These are phyloP conservation scores for Sanghuangporus weigelae DNA, from an alignment of 1,284 basidiomycete genomes.

Conservation along the genomic window DNA sequence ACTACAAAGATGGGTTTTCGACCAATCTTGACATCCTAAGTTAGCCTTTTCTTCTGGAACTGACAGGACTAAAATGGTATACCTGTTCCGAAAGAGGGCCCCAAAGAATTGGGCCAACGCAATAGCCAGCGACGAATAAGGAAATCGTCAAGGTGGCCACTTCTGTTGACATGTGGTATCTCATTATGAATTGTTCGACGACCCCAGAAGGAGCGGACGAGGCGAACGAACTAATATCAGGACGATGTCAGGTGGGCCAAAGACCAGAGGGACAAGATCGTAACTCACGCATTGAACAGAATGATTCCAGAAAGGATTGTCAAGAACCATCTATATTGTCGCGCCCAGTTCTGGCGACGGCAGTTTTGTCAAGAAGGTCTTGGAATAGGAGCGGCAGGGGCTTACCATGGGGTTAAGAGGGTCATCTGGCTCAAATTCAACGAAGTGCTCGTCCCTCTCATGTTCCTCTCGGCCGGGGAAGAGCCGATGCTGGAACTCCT, in stretches of 20 bases:
- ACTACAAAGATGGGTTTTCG: conserved; percentile 41
- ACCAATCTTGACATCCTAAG: conserved; percentile 22
- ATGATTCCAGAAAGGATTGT: conserved; percentile 56
- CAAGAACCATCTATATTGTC: conserved; percentile 56
- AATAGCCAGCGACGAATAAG: conserved; percentile 41
- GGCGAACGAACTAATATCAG: conserved; percentile 47
- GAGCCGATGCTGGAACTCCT: conserved; percentile 5
- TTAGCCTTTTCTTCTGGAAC: not conserved
- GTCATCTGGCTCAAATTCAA: conserved; percentile 33
- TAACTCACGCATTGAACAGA: conserved; percentile 59
- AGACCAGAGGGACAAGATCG: not conserved
- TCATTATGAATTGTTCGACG: conserved; percentile 37
- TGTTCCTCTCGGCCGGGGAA: conserved; percentile 15
- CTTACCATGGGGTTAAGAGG: conserved; percentile 38
- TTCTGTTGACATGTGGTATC: conserved; percentile 52
- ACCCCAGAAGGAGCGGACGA: conserved; percentile 51
- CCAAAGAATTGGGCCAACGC: conserved; percentile 46
- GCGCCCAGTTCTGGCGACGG: conserved; percentile 49
- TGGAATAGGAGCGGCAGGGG: not conserved
- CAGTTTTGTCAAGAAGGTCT: not conserved
- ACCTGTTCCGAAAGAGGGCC: conserved; percentile 43
- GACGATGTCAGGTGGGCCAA: conserved; percentile 6
- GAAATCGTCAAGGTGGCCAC: conserved; percentile 35
- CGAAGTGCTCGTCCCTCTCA: conserved; percentile 26
- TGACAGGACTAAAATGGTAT: not conserved